A percentile compares a stretch with the other conserved stretches of the same genome.
These are phyloP conservation scores for Pelargonium nanum DNA, from an alignment of 345 rosid species.

Conservation along the genomic window DNA sequence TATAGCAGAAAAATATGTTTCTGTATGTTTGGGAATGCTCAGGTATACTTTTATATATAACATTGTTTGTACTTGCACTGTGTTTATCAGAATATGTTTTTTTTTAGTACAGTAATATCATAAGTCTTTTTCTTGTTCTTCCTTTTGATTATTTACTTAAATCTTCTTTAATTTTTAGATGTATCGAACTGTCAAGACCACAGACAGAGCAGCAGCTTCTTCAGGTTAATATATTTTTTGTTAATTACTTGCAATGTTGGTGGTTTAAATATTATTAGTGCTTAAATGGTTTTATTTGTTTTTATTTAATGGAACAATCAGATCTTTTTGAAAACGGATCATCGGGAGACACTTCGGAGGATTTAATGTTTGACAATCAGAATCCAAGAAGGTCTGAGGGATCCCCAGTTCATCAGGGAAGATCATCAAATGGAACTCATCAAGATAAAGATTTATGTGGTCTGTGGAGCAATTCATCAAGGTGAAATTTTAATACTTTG, in stretches of 20 bases:
- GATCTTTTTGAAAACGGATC: constrained; percentile 66
- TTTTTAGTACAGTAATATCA: no score
- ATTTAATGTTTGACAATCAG: constrained; percentile 51
- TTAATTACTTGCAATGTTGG: not conserved
- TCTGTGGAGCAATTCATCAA: constrained; percentile 52
- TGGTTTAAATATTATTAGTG: not conserved
- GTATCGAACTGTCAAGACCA: constrained; percentile 69
- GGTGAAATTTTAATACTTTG: constrained; percentile 16
- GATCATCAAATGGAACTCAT: constrained; percentile 13
- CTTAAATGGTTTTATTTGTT: not conserved
- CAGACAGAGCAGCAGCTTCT: constrained; percentile 55
- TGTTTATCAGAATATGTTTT: no score
- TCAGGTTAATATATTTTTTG: constrained; percentile 27
- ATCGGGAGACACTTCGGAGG: constrained; percentile 77
- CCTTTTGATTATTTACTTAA: not conserved
- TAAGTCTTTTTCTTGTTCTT: no score
- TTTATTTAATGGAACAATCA: constrained; percentile 38
- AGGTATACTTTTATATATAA: not conserved
- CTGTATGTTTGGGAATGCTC: not conserved
- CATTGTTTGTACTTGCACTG: not conserved
- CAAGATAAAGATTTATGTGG: constrained; percentile 36
- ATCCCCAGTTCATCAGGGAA: constrained; percentile 32
- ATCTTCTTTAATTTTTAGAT: constrained; percentile 24
- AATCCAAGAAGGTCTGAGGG: constrained; percentile 37
- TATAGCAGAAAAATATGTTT: not conserved